Conservation (phyloP, 768 basidiomycete species). For the Postia placenta region DNA sequence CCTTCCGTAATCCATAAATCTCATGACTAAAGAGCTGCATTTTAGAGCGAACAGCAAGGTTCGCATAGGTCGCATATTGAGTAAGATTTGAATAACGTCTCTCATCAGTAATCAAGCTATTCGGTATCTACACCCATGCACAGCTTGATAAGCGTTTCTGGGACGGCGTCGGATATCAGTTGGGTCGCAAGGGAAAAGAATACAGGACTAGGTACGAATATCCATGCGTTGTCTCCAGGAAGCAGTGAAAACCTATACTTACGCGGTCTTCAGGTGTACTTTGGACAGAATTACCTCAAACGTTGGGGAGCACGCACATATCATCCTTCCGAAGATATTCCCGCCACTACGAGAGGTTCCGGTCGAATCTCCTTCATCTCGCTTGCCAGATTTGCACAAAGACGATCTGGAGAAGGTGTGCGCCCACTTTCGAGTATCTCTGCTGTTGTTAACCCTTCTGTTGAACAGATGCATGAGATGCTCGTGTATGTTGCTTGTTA, state of each 20-base stretch:
- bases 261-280: conserved; percentile 33
- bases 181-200: conserved; percentile 37
- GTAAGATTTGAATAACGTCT: conserved; percentile 11
- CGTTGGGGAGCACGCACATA: conserved; percentile 26
- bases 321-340: conserved; percentile 46
- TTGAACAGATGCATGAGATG: conserved; percentile 45
- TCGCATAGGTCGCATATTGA: no score
- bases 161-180: conserved; percentile 36
- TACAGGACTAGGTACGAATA: conserved; percentile 44
- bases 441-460: background rate
- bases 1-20: no score
- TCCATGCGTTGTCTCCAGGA: no score
- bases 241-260: background rate
- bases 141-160: conserved; percentile 39
- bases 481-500: conserved; percentile 40
- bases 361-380: conserved; percentile 2
- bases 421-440: background rate
- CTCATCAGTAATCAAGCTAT: conserved; percentile 37
- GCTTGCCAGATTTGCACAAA: conserved; percentile 30
- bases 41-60: conserved; percentile 29
- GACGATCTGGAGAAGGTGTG: conserved; percentile 43
- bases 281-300: conserved; percentile 30
- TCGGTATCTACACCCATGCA: conserved; percentile 42
- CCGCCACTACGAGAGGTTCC: conserved; percentile 25
- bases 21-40: no score